A percentile compares a stretch with the other conserved stretches of the same genome.
Conservation (phyloP, 2,329 filamentous ascomycete species). For the Diaporthe helianthi region DNA sequence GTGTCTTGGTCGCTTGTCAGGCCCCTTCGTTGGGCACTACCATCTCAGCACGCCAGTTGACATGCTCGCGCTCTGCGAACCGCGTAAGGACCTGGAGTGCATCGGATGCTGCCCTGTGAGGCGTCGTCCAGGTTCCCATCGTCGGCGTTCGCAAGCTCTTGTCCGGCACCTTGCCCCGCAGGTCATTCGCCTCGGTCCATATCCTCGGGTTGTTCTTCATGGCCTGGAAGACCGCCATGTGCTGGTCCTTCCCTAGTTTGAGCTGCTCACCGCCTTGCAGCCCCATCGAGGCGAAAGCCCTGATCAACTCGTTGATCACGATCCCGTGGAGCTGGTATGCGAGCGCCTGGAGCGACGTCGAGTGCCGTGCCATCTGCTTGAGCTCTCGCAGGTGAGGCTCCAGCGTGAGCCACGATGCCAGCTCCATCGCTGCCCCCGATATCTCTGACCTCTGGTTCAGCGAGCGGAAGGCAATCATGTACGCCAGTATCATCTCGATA, state of each 20-base stretch:
- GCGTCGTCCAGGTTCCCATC: conserved; percentile 52
- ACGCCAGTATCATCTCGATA: conserved; percentile 59
- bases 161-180: conserved; percentile 43
- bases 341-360: conserved; percentile 48
- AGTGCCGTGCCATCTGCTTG: conserved; percentile 47
- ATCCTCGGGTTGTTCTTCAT: conserved; percentile 39
- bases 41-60: conserved; percentile 55
- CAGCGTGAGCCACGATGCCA: conserved; percentile 51
- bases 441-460: conserved; percentile 53
- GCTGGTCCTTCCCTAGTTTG: conserved; percentile 38
- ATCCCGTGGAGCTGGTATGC: conserved; percentile 53
- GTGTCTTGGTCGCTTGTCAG: not conserved
- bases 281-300: conserved; percentile 44
- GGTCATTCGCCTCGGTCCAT: conserved; percentile 43
- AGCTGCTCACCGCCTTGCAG: conserved; percentile 33
- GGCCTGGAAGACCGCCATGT: conserved; percentile 38
- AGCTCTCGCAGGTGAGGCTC: conserved; percentile 54
- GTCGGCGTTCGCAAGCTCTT: conserved; percentile 38
- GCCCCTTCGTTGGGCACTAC: conserved; percentile 30
- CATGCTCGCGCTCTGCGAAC: conserved; percentile 53
- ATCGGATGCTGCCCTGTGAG: conserved; percentile 52
- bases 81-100: conserved; percentile 50
- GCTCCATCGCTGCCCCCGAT: conserved; percentile 52
- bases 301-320: conserved; percentile 54
- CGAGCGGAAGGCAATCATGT: conserved; percentile 61